Evolutionary conservation across 1,139 yeast species (phyloP).

Genomic region (Scheffersomyces segobiensis): DNA sequence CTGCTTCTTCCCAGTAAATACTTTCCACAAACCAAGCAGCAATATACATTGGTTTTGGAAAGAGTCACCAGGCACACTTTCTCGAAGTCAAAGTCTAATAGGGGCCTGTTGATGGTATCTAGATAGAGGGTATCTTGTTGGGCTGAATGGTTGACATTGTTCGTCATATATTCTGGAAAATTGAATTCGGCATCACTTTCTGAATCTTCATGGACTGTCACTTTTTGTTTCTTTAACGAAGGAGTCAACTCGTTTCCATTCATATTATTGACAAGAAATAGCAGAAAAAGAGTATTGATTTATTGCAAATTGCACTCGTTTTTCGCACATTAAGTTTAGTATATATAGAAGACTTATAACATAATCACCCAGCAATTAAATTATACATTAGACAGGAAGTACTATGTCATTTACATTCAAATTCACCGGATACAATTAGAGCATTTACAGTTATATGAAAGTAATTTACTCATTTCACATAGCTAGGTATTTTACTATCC

Average conservation of each 20-base stretch:
- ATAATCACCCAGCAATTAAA: no score
- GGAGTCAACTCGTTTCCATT: not conserved
- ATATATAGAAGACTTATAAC: no score
- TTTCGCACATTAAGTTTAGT: not conserved
- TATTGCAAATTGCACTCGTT: not conserved
- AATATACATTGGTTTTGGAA: conserved; percentile 61
- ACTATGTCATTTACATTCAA: not conserved
- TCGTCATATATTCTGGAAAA: conserved; percentile 4
- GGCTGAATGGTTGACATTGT: not conserved
- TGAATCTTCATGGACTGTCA: not conserved
- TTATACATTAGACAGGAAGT: no score
- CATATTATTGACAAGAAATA: not conserved
- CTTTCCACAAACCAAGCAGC: conserved; percentile 75
- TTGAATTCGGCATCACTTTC: conserved; percentile 1
- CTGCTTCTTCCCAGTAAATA: conserved; percentile 68
- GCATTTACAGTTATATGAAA: not conserved
- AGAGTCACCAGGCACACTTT: conserved; percentile 66
- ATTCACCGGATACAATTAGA: not conserved
- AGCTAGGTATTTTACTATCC: not conserved
- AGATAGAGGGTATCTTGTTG: conserved; percentile 29
- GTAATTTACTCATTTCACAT: no score
- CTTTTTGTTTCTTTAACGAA: conserved; percentile 1
- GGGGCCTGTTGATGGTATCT: conserved; percentile 54
- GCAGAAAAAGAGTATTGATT: not conserved
- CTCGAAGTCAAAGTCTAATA: conserved; percentile 71